These are phyloP conservation scores for Domatiomyces globalis DNA, from an alignment of 2,329 filamentous ascomycete genomes.

Conservation along the genomic window DNA sequence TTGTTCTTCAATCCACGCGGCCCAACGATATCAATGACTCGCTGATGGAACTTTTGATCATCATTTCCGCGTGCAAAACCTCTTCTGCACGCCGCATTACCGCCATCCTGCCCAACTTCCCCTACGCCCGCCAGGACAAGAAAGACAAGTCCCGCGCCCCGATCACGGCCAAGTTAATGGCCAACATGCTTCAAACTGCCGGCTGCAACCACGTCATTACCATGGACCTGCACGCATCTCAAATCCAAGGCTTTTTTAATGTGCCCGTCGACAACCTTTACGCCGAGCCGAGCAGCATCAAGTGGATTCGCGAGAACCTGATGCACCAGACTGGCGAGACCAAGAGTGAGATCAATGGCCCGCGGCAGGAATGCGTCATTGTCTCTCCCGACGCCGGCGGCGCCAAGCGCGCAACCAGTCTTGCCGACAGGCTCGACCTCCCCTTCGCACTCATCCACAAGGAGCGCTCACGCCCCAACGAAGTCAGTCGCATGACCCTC, in stretches of 20 bases:
- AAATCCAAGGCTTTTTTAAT: constrained; percentile 95
- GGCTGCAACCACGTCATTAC: constrained; percentile 90
- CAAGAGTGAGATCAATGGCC: constrained; percentile 12
- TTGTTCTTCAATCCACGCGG: constrained; percentile 76
- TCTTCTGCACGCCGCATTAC: constrained; percentile 82
- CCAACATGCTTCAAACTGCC: constrained; percentile 92
- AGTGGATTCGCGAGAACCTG: constrained; percentile 82
- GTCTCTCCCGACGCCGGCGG: constrained; percentile 91
- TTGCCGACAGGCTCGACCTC: constrained; percentile 80
- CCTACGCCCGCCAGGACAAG: constrained; percentile 93
- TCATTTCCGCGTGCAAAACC: constrained; percentile 89
- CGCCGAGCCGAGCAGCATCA: constrained; percentile 78
- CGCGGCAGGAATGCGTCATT: constrained; percentile 51
- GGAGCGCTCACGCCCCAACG: constrained; percentile 79
- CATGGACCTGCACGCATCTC: constrained; percentile 87
- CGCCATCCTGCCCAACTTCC: constrained; percentile 89
- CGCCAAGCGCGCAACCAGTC: constrained; percentile 82
- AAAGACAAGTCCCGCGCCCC: constrained; percentile 94
- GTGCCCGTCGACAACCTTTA: constrained; percentile 70
- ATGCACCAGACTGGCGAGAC: constrained; percentile 47
- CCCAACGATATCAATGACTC: constrained; percentile 96
- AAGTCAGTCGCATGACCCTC: constrained; percentile 88
- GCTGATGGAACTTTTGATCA: constrained; percentile 94
- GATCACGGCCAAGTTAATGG: constrained; percentile 88
- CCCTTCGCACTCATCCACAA: constrained; percentile 94